Conservation (phyloP, 2,329 filamentous ascomycete genomes). For the Xylariaceae sp. region DNA sequence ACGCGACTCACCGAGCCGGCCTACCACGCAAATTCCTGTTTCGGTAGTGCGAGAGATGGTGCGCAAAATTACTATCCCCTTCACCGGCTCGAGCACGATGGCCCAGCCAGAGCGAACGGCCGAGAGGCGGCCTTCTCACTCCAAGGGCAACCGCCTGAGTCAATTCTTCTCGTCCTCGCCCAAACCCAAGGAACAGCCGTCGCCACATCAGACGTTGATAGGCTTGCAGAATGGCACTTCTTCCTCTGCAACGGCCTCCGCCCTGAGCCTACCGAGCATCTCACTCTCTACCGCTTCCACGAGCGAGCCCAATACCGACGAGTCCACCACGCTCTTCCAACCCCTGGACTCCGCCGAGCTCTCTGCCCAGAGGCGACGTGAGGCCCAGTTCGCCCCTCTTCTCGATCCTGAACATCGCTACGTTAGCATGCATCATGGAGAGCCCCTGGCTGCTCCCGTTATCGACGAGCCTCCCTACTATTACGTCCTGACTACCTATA, state of each 20-base stretch:
- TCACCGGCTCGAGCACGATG: slow-evolving; percentile 46
- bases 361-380: slow-evolving; percentile 66
- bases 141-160: slow-evolving; percentile 70
- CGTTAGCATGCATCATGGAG: slow-evolving; percentile 79
- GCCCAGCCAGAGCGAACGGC: slow-evolving; percentile 43
- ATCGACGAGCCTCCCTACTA: slow-evolving; percentile 97
- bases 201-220: slow-evolving; percentile 62
- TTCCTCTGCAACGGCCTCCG: slow-evolving; percentile 63
- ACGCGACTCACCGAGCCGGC: slow-evolving; percentile 1
- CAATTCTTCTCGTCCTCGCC: slow-evolving; percentile 79
- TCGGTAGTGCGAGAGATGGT: slow-evolving; percentile 43
- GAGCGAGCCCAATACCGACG: slow-evolving; percentile 67
- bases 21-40: slow-evolving; percentile 11
- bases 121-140: slow-evolving; percentile 55
- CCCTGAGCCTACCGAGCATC: slow-evolving; percentile 79
- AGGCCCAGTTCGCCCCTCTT: slow-evolving; percentile 89
- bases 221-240: slow-evolving; percentile 56
- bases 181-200: slow-evolving; percentile 63
- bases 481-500: slow-evolving; percentile 94
- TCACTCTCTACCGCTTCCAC: slow-evolving; percentile 82
- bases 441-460: slow-evolving; percentile 72
- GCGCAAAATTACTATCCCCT: slow-evolving; percentile 54
- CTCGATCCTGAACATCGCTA: slow-evolving; percentile 77
- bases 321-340: slow-evolving; percentile 74
- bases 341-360: slow-evolving; percentile 81